phyloP scores from a whole-genome alignment of 2,329 filamentous ascomycete genomes.

The Pseudogymnoascus sp. region DNA sequence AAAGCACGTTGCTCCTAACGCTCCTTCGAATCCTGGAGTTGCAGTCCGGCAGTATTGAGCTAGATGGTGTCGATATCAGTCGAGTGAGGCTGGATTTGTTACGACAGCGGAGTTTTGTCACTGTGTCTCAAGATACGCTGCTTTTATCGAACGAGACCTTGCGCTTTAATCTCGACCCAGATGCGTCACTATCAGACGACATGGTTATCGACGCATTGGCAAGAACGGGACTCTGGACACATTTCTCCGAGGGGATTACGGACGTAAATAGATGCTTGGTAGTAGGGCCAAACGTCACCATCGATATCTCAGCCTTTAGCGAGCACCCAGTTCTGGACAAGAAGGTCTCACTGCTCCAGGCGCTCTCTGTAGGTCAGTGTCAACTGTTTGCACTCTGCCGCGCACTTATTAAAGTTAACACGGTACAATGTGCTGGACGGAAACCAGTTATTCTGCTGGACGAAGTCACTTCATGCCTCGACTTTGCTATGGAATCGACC shows the following conservation, averaged over 20 bases:
- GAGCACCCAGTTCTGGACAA: conserved; percentile 21
- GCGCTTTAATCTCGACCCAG: conserved; percentile 28
- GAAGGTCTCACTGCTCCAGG: conserved; percentile 21
- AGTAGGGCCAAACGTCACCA: no score
- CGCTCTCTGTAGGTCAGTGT: conserved; percentile 35
- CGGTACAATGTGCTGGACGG: conserved; percentile 19
- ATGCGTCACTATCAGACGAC: conserved; percentile 17
- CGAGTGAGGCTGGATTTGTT: conserved; percentile 28
- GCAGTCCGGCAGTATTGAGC: conserved; percentile 33
- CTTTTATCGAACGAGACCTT: conserved; percentile 30
- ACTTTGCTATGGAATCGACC: conserved; percentile 28
- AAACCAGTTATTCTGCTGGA: conserved; percentile 33
- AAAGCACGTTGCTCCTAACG: conserved; percentile 38
- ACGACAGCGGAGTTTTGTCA: conserved; percentile 33
- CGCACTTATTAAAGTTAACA: conserved; percentile 33
- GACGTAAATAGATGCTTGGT: background rate
- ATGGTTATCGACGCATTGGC: conserved; percentile 14
- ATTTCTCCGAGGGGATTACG: background rate
- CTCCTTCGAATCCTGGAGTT: conserved; percentile 43
- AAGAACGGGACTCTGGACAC: conserved; percentile 12
- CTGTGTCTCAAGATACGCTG: conserved; percentile 36
- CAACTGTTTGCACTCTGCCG: conserved; percentile 44
- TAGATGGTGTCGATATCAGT: conserved; percentile 38
- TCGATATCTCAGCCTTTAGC: background rate
- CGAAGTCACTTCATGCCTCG: conserved; percentile 36